These are phyloP conservation scores for Puccinia horiana DNA, from an alignment of 1,284 basidiomycete genomes.

Conservation along the genomic window DNA sequence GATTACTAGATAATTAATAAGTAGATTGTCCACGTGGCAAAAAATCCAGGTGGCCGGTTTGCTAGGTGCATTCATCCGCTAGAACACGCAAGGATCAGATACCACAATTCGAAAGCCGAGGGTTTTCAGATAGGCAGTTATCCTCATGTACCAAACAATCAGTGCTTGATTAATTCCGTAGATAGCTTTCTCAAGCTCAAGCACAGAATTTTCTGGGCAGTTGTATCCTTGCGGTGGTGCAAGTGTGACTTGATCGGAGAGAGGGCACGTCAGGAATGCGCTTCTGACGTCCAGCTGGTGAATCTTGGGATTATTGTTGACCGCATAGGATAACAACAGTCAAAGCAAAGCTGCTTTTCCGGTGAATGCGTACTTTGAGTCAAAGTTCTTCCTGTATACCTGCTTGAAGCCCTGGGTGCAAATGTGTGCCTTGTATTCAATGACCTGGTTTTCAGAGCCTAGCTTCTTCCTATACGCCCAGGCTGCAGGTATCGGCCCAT, in stretches of 20 bases:
- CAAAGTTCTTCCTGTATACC: conserved; percentile 39
- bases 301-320: conserved; percentile 22
- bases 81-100: conserved; percentile 10
- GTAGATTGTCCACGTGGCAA: not conserved
- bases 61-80: no score
- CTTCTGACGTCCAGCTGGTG: conserved; percentile 44
- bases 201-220: not conserved
- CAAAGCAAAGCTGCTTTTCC: not conserved
- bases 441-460: conserved; percentile 7
- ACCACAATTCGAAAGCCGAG: not conserved
- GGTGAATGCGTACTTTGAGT: conserved; percentile 49
- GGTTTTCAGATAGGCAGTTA: not conserved
- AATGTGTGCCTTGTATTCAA: conserved; percentile 47
- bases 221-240: not conserved
- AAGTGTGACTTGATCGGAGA: no score
- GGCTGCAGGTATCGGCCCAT: not conserved
- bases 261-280: conserved; percentile 16
- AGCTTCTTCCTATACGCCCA: conserved; percentile 21
- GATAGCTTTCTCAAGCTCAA: not conserved
- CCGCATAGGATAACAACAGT: conserved; percentile 42
- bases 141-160: not conserved
- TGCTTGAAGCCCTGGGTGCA: conserved; percentile 50
- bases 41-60: conserved; percentile 1
- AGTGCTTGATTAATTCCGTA: not conserved
- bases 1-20: no score